Percentiles rank a stretch among this genome's conserved stretches.
These are phyloP conservation scores for Aspergillus fructus DNA, from an alignment of 2,329 filamentous ascomycete species.

Conservation along the genomic window DNA sequence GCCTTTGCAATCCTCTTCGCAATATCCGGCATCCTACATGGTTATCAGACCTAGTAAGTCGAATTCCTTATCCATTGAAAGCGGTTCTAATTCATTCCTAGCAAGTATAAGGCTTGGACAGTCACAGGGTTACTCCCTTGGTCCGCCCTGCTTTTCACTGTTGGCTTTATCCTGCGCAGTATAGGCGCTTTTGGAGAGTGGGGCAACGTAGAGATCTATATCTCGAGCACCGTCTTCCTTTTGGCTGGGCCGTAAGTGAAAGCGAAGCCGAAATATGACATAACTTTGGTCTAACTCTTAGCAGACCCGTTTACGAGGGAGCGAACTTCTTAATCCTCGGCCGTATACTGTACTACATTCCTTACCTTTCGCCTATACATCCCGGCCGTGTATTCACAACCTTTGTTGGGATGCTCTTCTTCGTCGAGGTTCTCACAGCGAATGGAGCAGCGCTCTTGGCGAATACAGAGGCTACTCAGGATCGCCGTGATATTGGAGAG, in stretches of 20 bases:
- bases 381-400: slow-evolving; percentile 60
- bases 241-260: slow-evolving; percentile 39
- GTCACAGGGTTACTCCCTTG: slow-evolving; percentile 44
- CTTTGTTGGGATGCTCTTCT: slow-evolving; percentile 53
- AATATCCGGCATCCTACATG: slow-evolving; percentile 37
- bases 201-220: slow-evolving; percentile 37
- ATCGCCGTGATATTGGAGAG: slow-evolving; percentile 43
- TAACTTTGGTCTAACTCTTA: background rate
- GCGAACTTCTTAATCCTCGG: slow-evolving; percentile 55
- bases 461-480: slow-evolving; percentile 36
- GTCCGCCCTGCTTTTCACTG: slow-evolving; percentile 41
- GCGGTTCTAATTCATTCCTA: slow-evolving; percentile 15
- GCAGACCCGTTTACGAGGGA: slow-evolving; percentile 42
- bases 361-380: slow-evolving; percentile 53
- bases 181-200: slow-evolving; percentile 38
- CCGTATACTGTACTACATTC: slow-evolving; percentile 49
- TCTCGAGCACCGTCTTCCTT: slow-evolving; percentile 40
- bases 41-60: slow-evolving; percentile 39
- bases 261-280: background rate
- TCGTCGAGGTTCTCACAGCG: slow-evolving; percentile 50
- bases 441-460: slow-evolving; percentile 51
- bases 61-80: background rate
- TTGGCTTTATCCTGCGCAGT: slow-evolving; percentile 38
- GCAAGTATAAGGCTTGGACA: slow-evolving; percentile 42
- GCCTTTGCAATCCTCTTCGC: slow-evolving; percentile 42